phyloP scores from a whole-genome alignment of 1,284 basidiomycete genomes.

The Malassezia arunalokei region DNA sequence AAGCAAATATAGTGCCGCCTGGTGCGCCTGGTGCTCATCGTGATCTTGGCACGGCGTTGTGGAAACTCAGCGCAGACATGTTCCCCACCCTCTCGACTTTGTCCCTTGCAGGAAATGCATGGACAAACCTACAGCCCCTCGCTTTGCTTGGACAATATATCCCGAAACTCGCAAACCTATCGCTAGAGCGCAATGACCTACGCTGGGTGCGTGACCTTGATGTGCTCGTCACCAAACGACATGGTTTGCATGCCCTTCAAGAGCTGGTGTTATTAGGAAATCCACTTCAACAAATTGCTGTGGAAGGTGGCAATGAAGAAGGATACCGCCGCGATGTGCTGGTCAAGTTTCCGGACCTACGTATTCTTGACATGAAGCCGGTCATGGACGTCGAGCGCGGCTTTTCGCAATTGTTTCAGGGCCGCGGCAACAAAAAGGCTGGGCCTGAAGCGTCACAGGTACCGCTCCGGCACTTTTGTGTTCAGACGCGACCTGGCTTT shows the following conservation, averaged over 20 bases:
- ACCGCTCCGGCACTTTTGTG: conserved; percentile 54
- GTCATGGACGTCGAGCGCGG: conserved; percentile 54
- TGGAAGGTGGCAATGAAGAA: conserved; percentile 59
- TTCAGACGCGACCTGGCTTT: conserved; percentile 61
- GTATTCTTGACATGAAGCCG: conserved; percentile 55
- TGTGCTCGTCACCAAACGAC: conserved; percentile 18
- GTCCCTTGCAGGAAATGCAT: conserved; percentile 29
- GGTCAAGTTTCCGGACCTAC: conserved; percentile 26
- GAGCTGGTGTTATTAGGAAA: conserved; percentile 71
- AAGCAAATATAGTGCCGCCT: conserved; percentile 56
- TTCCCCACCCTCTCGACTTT: conserved; percentile 43
- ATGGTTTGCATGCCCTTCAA: conserved; percentile 22
- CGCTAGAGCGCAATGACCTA: conserved; percentile 53
- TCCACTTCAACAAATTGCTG: conserved; percentile 59
- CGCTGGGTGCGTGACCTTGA: conserved; percentile 42
- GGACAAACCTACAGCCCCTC: conserved; percentile 33
- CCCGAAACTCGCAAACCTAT: conserved; percentile 57
- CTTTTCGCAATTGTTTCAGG: conserved; percentile 60
- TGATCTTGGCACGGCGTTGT: conserved; percentile 65
- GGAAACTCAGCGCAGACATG: conserved; percentile 69
- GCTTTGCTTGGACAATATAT: conserved; percentile 42
- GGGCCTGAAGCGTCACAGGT: conserved; percentile 33
- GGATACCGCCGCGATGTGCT: conserved; percentile 23
- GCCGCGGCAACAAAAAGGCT: conserved; percentile 19
- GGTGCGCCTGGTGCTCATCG: conserved; percentile 54